These are phyloP conservation scores for Irpex sp. DNA, from an alignment of 1,284 basidiomycete species.

Conservation along the genomic window DNA sequence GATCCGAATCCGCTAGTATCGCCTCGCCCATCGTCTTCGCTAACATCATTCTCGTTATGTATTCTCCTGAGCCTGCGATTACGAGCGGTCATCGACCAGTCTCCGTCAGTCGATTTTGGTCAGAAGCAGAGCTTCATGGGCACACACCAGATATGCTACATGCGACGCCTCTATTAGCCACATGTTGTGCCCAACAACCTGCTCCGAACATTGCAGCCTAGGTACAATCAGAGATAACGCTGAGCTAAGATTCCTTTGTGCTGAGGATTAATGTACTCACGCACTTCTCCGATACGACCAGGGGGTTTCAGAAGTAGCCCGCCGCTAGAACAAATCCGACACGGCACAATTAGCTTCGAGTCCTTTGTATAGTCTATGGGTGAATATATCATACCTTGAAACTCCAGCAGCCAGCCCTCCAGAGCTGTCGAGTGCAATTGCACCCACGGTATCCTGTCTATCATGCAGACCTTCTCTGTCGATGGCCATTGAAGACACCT, in stretches of 20 bases:
- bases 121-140: background rate
- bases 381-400: constrained; percentile 51
- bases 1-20: constrained; percentile 17
- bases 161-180: constrained; percentile 33
- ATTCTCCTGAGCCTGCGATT: constrained; percentile 37
- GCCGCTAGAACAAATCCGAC: constrained; percentile 42
- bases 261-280: constrained; percentile 5
- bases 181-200: constrained; percentile 63
- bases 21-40: constrained; percentile 33
- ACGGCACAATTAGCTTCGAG: background rate
- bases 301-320: constrained; percentile 69
- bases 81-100: background rate
- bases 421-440: constrained; percentile 46
- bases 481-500: no score
- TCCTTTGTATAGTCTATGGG: background rate
- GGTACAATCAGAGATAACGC: no score
- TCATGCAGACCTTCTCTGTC: constrained; percentile 20
- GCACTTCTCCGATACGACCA: constrained; percentile 69
- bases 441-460: constrained; percentile 75
- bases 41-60: constrained; percentile 34
- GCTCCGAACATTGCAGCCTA: constrained; percentile 63
- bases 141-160: constrained; percentile 67
- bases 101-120: no score
- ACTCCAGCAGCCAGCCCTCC: constrained; percentile 63
- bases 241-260: background rate